Percentiles rank a stretch among this genome's conserved stretches.
Conservation (phyloP, 2,329 filamentous ascomycete genomes). For the Fusarium nanum region DNA sequence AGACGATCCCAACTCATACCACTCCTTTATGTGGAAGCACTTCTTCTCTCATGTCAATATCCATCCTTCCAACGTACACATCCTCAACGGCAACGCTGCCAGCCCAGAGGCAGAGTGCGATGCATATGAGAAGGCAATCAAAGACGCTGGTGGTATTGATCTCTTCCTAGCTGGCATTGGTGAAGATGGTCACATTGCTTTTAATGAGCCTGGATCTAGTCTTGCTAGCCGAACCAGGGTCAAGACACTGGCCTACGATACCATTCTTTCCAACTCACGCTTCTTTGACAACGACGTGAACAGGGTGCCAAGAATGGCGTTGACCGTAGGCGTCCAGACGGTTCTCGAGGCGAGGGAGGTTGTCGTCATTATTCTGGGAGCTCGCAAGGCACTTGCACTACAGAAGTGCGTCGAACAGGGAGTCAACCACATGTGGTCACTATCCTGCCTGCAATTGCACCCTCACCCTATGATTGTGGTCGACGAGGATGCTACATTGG, state of each 20-base stretch:
- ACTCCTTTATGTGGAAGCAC: constrained; percentile 93
- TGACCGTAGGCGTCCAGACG: constrained; percentile 87
- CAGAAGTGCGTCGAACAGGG: constrained; percentile 84
- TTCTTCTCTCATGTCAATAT: constrained; percentile 90
- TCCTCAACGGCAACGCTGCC: constrained; percentile 82
- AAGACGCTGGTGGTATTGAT: constrained; percentile 80
- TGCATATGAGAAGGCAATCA: constrained; percentile 83
- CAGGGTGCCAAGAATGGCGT: constrained; percentile 81
- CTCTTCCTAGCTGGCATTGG: constrained; percentile 88
- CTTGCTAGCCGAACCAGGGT: constrained; percentile 82
- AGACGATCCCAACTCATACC: constrained; percentile 87
- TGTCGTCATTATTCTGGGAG: constrained; percentile 83
- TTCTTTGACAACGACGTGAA: constrained; percentile 82
- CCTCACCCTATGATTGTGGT: constrained; percentile 85
- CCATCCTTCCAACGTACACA: constrained; percentile 83
- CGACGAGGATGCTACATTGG: constrained; percentile 81
- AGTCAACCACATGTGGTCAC: constrained; percentile 91
- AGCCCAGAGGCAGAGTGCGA: constrained; percentile 82
- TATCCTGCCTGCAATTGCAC: constrained; percentile 83
- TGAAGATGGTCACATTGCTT: constrained; percentile 88
- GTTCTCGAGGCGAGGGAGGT: constrained; percentile 85
- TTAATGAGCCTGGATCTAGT: constrained; percentile 89
- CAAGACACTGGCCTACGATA: constrained; percentile 89
- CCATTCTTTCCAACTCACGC: constrained; percentile 84
- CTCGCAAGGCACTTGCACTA: constrained; percentile 82